Evolutionary conservation across 495 filamentous ascomycete genomes (phyloP).

Genomic region (Penicillium coffeae): DNA sequence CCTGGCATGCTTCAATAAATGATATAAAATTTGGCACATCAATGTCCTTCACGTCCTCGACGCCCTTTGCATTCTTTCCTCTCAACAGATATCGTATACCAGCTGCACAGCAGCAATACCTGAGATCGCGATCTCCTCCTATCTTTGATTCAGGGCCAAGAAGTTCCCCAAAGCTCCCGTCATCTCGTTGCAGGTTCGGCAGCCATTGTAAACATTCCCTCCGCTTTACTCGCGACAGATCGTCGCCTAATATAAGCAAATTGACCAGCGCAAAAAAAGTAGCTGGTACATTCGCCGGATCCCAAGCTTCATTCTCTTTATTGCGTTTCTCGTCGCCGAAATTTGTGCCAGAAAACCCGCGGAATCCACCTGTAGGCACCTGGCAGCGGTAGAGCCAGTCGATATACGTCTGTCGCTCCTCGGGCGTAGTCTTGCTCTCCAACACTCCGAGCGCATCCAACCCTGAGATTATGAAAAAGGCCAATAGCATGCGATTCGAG

Average conservation of each 20-base stretch:
- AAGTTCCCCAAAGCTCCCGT: slow-evolving; percentile 91
- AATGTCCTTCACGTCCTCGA: slow-evolving; percentile 66
- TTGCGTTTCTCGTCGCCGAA: slow-evolving; percentile 44
- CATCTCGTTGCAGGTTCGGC: slow-evolving; percentile 66
- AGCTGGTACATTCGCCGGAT: slow-evolving; percentile 78
- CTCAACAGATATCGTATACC: slow-evolving; percentile 79
- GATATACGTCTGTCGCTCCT: slow-evolving; percentile 57
- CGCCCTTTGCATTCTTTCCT: slow-evolving; percentile 49
- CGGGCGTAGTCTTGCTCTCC: slow-evolving; percentile 48
- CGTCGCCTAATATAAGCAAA: slow-evolving; percentile 71
- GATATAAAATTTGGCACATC: slow-evolving; percentile 62
- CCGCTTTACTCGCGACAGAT: slow-evolving; percentile 63
- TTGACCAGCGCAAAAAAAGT: slow-evolving; percentile 82
- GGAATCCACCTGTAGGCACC: slow-evolving; percentile 72
- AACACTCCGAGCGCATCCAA: slow-evolving; percentile 73
- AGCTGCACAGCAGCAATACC: slow-evolving; percentile 80
- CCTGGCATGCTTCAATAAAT: slow-evolving; percentile 70
- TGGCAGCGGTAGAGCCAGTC: slow-evolving; percentile 76
- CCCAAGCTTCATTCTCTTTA: slow-evolving; percentile 55
- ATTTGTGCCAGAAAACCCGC: slow-evolving; percentile 69
- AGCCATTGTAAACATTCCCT: slow-evolving; percentile 69
- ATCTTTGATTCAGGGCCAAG: slow-evolving; percentile 57
- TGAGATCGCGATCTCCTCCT: slow-evolving; percentile 75
- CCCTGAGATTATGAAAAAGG: slow-evolving; percentile 80
- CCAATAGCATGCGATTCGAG: slow-evolving; percentile 82